Percentiles rank a stretch among this genome's conserved stretches.
Evolutionary conservation across 1,284 basidiomycete species (phyloP).

Genomic region (Irpex sp.): DNA sequence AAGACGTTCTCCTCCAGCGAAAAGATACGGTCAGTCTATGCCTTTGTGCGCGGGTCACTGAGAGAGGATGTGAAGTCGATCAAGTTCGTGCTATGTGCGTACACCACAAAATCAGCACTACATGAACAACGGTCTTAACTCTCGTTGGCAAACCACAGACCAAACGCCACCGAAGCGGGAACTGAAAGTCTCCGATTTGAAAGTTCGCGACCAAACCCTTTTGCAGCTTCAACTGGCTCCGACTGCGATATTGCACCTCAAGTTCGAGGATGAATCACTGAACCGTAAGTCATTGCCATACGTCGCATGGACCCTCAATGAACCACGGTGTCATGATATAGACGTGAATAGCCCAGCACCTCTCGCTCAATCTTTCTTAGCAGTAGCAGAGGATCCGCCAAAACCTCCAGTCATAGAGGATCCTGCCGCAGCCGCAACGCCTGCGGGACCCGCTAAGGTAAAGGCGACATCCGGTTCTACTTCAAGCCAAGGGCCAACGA

Average conservation of each 20-base stretch:
- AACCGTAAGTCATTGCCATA: constrained; percentile 50
- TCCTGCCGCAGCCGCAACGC: constrained; percentile 7
- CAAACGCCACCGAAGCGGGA: constrained; percentile 81
- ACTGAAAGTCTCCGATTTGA: constrained; percentile 72
- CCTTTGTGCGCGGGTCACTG: constrained; percentile 74
- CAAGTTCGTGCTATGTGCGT: constrained; percentile 80
- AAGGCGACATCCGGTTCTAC: constrained; percentile 23
- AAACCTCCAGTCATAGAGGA: constrained; percentile 33
- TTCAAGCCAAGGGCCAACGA: constrained; percentile 34
- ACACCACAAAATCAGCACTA: neutral
- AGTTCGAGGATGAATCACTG: constrained; percentile 68
- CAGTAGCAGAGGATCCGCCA: constrained; percentile 61
- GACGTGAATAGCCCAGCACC: constrained; percentile 52
- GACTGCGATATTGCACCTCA: constrained; percentile 71
- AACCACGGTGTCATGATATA: constrained; percentile 7
- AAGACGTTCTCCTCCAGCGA: constrained; percentile 69
- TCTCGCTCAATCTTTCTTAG: constrained; percentile 52
- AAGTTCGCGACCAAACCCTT: constrained; percentile 64
- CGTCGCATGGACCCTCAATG: neutral
- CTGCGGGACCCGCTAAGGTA: constrained; percentile 3
- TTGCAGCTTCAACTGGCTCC: constrained; percentile 75
- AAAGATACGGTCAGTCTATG: constrained; percentile 79
- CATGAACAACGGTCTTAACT: too few relatives aligned
- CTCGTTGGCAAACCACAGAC: constrained; percentile 38
- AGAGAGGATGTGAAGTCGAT: constrained; percentile 68